Evolutionary conservation across 2,329 filamentous ascomycete species (phyloP), one percentile per base, ranked within the genome.

Genomic region (Stenocarpella maydis): DNA sequence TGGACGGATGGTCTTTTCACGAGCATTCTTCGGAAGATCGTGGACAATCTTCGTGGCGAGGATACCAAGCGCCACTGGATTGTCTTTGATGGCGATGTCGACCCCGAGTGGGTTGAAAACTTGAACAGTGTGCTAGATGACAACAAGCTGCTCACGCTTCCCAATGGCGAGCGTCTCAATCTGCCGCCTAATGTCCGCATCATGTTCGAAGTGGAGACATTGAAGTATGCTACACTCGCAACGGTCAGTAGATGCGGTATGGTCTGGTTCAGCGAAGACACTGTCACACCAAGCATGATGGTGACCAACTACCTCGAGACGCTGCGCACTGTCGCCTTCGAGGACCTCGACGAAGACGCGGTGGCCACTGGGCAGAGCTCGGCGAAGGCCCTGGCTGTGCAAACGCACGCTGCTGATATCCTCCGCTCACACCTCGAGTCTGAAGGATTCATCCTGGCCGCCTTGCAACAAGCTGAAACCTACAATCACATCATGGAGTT

Each of bases 231-330:
- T 45, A 99, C 96, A 0, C 88, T 99, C 53, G 96, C 96, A 68
- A 99, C 96, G n/a, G 96, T 99, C 77, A 97, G 93, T 90, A 94
- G 96, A 82, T 99, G 96, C 79, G 96, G 96, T 86, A 99, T 99
- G 96, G 97, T 99, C 17, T 99, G 96, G 96, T 99, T 98, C 83
- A 99, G 94, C 78, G 95, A 98, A 76, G 97, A 99, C 77, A 98
- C 95, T 34, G 95, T 99, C 49, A 95, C 94, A 39, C 89, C 95
- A 1, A 88, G 88, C 73, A 97, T 99, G 92, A 92, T 98, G 90
- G 91, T 98, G 49, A 86, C 89, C 72, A 93, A 98, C 80, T 98
- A 99, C 76, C 88, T 99, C 65, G 90, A 96, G 71, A 90, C 91
- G 55, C 88, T 99, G 47, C 91, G 91, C 74, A 92, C 90, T 3